Evolutionary conservation across 2,329 filamentous ascomycete species (phyloP).

Genomic region (Boeremia exigua): DNA sequence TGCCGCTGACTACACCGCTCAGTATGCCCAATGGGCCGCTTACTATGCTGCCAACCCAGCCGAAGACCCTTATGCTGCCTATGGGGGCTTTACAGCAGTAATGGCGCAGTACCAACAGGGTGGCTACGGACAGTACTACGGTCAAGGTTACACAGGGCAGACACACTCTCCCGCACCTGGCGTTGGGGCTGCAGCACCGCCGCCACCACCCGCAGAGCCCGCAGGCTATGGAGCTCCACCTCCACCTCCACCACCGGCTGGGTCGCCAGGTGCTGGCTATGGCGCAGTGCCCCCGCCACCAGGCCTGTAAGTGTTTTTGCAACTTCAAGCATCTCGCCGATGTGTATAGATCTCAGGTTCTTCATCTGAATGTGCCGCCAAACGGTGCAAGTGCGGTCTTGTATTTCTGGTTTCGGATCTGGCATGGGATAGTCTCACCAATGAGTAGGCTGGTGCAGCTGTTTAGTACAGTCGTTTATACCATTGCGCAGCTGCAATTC

Average conservation of each 20-base stretch:
- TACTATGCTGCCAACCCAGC: constrained; percentile 68
- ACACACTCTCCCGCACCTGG: constrained; percentile 38
- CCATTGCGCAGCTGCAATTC: not conserved
- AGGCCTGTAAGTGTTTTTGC: constrained; percentile 22
- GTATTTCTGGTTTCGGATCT: constrained; percentile 1
- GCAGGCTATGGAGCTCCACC: constrained; percentile 38
- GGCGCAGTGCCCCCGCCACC: constrained; percentile 37
- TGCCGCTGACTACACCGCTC: constrained; percentile 72
- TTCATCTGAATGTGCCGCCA: not conserved
- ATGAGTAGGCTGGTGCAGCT: not conserved
- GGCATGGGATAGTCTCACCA: not conserved
- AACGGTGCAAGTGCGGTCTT: not conserved
- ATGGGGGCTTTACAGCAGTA: constrained; percentile 70
- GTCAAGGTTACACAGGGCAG: constrained; percentile 29
- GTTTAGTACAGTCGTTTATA: not conserved
- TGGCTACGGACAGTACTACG: constrained; percentile 41
- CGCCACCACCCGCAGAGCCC: constrained; percentile 42
- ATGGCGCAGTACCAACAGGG: constrained; percentile 38
- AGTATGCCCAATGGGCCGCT: constrained; percentile 82
- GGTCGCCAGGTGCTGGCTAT: constrained; percentile 42
- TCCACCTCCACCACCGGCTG: constrained; percentile 44
- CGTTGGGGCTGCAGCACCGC: constrained; percentile 34
- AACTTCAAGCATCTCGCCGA: constrained; percentile 15
- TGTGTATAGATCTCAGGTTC: constrained; percentile 3
- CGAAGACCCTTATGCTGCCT: constrained; percentile 87